These are phyloP conservation scores for Marasmius sp. DNA, from an alignment of 1,284 basidiomycete genomes.

Conservation along the genomic window DNA sequence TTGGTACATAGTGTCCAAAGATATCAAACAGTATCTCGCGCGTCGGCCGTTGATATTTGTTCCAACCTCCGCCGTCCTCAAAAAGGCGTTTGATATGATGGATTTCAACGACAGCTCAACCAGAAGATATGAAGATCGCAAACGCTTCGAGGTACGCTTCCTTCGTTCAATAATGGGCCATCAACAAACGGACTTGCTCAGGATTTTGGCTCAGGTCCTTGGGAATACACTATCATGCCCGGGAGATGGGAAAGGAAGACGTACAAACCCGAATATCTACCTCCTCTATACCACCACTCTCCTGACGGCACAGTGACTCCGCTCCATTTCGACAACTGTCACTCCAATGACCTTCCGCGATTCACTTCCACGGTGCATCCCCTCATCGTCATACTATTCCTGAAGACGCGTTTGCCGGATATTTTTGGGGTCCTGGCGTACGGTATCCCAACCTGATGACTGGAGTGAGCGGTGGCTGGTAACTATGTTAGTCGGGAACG, in stretches of 20 bases:
- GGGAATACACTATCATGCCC: not conserved
- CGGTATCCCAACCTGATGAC: conserved; percentile 33
- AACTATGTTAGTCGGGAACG: not conserved
- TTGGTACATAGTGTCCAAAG: not conserved
- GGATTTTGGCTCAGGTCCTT: not conserved
- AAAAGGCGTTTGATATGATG: not conserved
- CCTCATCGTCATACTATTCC: not conserved
- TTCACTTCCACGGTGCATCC: not conserved
- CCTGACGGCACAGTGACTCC: not conserved
- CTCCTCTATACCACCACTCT: not conserved
- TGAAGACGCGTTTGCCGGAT: no score
- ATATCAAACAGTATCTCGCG: not conserved
- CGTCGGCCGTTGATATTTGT: not conserved
- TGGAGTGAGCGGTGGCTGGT: not conserved
- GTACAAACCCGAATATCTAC: not conserved
- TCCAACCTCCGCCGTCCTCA: not conserved
- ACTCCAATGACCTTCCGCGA: not conserved
- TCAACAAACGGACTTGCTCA: not conserved
- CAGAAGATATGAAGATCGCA: not conserved
- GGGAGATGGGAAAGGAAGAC: not conserved
- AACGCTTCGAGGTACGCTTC: not conserved
- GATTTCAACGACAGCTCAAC: not conserved
- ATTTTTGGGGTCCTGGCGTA: conserved; percentile 42
- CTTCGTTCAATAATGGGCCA: not conserved
- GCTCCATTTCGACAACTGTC: not conserved